Evolutionary conservation across 148 eudicot species (phyloP), one percentile per base, ranked within the genome.

Genomic region (Arctostaphylos glauca): DNA sequence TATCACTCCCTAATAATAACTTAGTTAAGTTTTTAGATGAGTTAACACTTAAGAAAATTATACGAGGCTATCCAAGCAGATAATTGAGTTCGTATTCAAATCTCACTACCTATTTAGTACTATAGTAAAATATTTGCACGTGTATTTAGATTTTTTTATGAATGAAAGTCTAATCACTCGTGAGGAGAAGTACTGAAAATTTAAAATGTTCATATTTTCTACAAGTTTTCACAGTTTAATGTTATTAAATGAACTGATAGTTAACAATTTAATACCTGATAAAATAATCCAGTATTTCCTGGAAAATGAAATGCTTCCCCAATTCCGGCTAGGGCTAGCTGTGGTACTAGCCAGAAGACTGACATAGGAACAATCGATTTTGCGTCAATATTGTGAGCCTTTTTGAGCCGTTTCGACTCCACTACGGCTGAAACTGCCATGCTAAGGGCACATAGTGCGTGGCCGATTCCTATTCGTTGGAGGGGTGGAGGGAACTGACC

Each of bases 251-350:
- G n/a, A 62, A 62, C 21, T 60, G 25, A 8, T n/a, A 38, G 23
- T 5, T 9, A 62, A 6, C 38, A 21, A 62, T 21, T 60, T 64
- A 89, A 89, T 64, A 87, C 91, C 48, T 82, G 84, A 44, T 87
- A 89, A 31, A 77, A 87, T 15, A 89, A 59, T n/a, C 79, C 74
- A 15, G 81, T 46, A 46, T 87, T 84, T 60, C 88, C 90, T 0
- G 93, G 87, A 31, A 88, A 90, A 59, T 88, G 90, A 56, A 91
- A 89, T 8, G 92, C 93, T 66, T 88, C 89, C n/a, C 89, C 92
- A 7, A 87, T 25, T 13, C 93, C 93, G 31, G 82, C 66, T 6
- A 89, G 59, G 16, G 62, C 86, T 18, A 91, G 86, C 5, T 85
- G 90, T 58, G 88, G 86, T 19, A 88, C 88, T 5, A 91, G 84